Evolutionary conservation across 345 rosid species (phyloP), one percentile per base, ranked within the genome.

Genomic region (Citrus maxima): DNA sequence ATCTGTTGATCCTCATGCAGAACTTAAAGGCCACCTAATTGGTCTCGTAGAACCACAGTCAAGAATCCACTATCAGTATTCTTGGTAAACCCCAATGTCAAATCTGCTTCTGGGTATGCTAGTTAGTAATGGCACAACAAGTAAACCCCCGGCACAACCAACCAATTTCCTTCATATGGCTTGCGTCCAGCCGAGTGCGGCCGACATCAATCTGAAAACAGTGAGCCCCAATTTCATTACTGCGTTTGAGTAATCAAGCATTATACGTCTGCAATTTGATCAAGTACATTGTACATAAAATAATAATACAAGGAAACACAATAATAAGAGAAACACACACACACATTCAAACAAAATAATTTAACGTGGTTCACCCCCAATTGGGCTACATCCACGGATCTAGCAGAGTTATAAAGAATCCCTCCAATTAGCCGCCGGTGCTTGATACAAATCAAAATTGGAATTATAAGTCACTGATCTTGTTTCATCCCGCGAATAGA

Each of bases 361-460:
- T 42, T 42, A 42, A 42, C 4, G 49, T 12, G 49, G 14, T 42
- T 42, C 14, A 2, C 4, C 49, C 49, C 49, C 49, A 10, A 42
- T 2, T 10, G 14, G 49, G 49, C 14, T 42, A 42, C 49, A 3
- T 42, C 14, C 49, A 10, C 49, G 14, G 4, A 10, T 10, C 49
- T 10, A 10, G 14, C 16, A 10, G 16, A 10, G 49, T 40, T 2
- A 68, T 5, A 86, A 78, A 0, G 88, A 58, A 75, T 89, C 93
- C 70, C 91, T 91, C 91, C 93, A 88, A 69, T 82, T 83, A 7
- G 87, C 59, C 0, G 63, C 62, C 3, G 84, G 75, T 2, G 87
- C 80, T 27, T 34, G 60, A 55, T 77, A 80, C 12, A 89, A 74
- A 38, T 87, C 91, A 37, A 89, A 83, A 70, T 86, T 89, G 34